These are phyloP conservation scores for Rhodotorula sphaerocarpa DNA, from an alignment of 768 basidiomycete genomes.

Conservation along the genomic window DNA sequence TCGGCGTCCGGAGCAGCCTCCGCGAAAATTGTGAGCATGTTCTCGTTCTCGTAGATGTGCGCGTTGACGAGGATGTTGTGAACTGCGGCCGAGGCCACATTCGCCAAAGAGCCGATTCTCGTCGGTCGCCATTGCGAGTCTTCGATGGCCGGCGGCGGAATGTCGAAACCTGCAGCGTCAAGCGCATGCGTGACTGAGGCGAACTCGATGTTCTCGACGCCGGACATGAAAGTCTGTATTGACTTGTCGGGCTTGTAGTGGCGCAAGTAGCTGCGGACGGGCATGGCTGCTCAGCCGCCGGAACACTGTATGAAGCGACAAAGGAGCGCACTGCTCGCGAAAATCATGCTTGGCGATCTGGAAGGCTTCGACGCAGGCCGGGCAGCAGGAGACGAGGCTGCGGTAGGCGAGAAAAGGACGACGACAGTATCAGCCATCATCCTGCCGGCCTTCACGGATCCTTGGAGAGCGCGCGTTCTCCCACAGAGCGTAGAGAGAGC, in stretches of 20 bases:
- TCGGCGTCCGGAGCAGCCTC: conserved; percentile 12
- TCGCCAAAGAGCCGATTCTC: conserved; percentile 49
- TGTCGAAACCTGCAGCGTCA: conserved; percentile 22
- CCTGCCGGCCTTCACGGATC: too few relatives aligned
- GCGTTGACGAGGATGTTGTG: conserved; percentile 62
- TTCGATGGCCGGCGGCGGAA: conserved; percentile 40
- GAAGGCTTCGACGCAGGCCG: conserved; percentile 61
- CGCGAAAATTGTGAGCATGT: conserved; percentile 43
- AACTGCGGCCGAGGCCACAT: conserved; percentile 42
- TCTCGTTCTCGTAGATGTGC: conserved; percentile 51
- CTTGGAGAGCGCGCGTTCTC: background rate
- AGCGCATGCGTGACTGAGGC: conserved; percentile 44
- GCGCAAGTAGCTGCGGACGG: conserved; percentile 9
- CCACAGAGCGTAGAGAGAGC: too few relatives aligned
- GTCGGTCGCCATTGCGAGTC: conserved; percentile 34
- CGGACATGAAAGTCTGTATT: conserved; percentile 54
- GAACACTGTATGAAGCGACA: too few relatives aligned
- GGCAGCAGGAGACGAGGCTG: conserved; percentile 56
- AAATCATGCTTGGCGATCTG: conserved; percentile 59
- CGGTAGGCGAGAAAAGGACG: conserved; percentile 41
- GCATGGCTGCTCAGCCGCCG: too few relatives aligned
- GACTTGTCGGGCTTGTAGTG: conserved; percentile 32
- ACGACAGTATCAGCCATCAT: too few relatives aligned
- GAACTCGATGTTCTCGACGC: conserved; percentile 56
- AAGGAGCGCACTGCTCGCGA: conserved; percentile 56